These are phyloP conservation scores for Fusarium mangiferae DNA, from an alignment of 2,329 filamentous ascomycete species.

Conservation along the genomic window DNA sequence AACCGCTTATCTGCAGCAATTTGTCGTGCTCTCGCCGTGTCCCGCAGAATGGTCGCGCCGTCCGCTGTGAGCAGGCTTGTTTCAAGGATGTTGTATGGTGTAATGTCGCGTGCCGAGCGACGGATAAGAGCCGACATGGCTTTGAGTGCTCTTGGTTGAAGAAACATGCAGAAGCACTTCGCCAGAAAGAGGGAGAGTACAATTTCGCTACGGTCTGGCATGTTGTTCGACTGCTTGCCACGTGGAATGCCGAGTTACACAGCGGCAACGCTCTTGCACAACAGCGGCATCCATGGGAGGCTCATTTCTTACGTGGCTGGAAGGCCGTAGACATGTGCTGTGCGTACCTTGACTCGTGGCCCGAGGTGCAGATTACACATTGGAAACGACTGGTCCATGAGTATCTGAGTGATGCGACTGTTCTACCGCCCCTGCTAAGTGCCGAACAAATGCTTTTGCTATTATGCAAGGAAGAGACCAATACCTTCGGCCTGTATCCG, in stretches of 20 bases:
- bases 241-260: slow-evolving; percentile 33
- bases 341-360: slow-evolving; percentile 45
- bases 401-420: slow-evolving; percentile 36
- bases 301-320: slow-evolving; percentile 41
- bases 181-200: slow-evolving; percentile 37
- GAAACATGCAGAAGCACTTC: slow-evolving; percentile 24
- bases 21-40: slow-evolving; percentile 39
- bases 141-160: slow-evolving; percentile 45
- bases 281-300: slow-evolving; percentile 12
- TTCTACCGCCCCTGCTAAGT: slow-evolving; percentile 23
- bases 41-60: slow-evolving; percentile 5
- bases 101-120: slow-evolving; percentile 32
- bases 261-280: background rate
- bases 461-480: slow-evolving; percentile 46
- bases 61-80: slow-evolving; percentile 36
- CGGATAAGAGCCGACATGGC: slow-evolving; percentile 37
- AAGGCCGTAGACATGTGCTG: slow-evolving; percentile 42
- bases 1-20: slow-evolving; percentile 44
- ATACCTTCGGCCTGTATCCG: slow-evolving; percentile 45
- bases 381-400: slow-evolving; percentile 40
- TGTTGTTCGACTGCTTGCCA: slow-evolving; percentile 44
- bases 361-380: slow-evolving; percentile 39
- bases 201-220: slow-evolving; percentile 46
- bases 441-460: slow-evolving; percentile 37
- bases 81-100: slow-evolving; percentile 44